Base-by-base conservation (phyloP, 202 grass and related monocot species). In the Schoenoplectus triqueter region DNA sequence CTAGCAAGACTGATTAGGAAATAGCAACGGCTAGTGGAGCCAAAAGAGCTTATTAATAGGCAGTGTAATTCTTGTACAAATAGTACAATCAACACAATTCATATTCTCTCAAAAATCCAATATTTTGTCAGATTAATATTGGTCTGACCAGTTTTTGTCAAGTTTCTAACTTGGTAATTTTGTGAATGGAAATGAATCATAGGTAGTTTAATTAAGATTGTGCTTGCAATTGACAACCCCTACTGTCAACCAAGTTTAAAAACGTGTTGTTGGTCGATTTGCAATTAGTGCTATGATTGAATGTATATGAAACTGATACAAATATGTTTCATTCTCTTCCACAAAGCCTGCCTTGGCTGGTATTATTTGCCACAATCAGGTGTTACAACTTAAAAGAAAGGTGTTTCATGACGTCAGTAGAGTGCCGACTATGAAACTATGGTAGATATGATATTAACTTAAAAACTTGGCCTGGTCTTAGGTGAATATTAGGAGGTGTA, bases 221-320 rank as follows among this genome's bases (percentile, higher is more conserved):
- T 55, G 72, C 49, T 75, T 48, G 19, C 3, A 56, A 56, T 1
- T 75, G 49, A 17, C 4, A 31, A 22, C 49, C 49, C 54, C 48
- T 11, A 10, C 19, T 39, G 45, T 40, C 72, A 76, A 6, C 72
- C 5, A 76, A 76, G 55, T 74, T 76, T 76, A 20, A 76, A 17
- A 52, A 19, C 31, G 64, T 22, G 62, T 9, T 0, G 2, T 14
- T 75, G 17, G 10, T 40, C 11, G 72, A 56, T 57, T 57, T 7
- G 0, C 50, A 57, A 73, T 72, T 72, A 21, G 50, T 75, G 50
- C 66, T 31, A 20, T 31, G 18, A 55, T 52, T 19, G 69, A 13
- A 22, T 22, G n/a, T 13, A 52, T 74, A 74, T 22, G 5, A 9
- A 54, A n/a, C 22, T 22, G 17, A 75, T 5, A 31, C 72, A 6